Percentiles rank a stretch among this genome's conserved stretches.
phyloP scores from a whole-genome alignment of 164 flowering plant genomes.

The Cinnamomum chago region DNA sequence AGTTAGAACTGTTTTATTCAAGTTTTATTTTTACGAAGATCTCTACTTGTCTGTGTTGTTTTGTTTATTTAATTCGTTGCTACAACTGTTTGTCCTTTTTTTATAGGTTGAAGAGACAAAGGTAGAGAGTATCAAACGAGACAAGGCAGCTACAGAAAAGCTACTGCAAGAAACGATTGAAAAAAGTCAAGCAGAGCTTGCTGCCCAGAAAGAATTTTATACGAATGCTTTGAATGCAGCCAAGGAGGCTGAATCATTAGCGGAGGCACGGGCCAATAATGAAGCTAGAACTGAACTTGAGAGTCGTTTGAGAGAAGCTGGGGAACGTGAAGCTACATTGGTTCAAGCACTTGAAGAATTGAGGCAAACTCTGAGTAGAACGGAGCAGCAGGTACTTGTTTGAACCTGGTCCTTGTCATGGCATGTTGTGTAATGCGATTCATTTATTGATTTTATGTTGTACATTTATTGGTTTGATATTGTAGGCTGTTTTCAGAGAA shows the following conservation, averaged over 20 bases:
- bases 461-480: constrained; percentile 6
- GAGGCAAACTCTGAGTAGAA: constrained; percentile 79
- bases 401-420: neutral
- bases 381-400: constrained; percentile 83
- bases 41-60: neutral
- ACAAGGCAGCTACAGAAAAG: constrained; percentile 87
- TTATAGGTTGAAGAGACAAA: constrained; percentile 89
- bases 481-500: constrained; percentile 85
- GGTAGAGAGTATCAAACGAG: constrained; percentile 90
- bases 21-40: neutral
- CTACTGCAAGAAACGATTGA: constrained; percentile 94
- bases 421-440: neutral
- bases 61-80: neutral
- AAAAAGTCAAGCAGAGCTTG: constrained; percentile 86
- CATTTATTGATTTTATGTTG: neutral
- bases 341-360: constrained; percentile 93
- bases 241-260: constrained; percentile 92
- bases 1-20: too few species aligned
- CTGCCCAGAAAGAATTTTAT: constrained; percentile 79
- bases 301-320: constrained; percentile 80
- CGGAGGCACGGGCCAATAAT: constrained; percentile 88
- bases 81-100: neutral
- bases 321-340: constrained; percentile 87
- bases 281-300: constrained; percentile 95
- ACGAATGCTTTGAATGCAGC: constrained; percentile 82